These are phyloP conservation scores for Adansonia rubrostipa DNA, from an alignment of 441 rosid species.

Conservation along the genomic window DNA sequence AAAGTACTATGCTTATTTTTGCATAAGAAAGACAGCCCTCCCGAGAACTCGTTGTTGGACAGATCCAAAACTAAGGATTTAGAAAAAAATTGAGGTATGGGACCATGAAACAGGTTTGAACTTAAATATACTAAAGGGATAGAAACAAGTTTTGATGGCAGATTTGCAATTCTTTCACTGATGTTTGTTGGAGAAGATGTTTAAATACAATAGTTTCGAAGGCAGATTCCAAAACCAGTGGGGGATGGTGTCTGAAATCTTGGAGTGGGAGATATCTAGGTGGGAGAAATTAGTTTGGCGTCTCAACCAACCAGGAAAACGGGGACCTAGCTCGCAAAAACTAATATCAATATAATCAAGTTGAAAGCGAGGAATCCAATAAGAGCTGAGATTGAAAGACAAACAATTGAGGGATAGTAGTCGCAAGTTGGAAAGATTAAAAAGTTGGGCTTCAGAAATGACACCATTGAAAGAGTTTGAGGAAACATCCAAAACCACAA, in stretches of 20 bases:
- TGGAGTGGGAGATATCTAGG: constrained; percentile 16
- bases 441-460: background rate
- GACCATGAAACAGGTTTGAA: background rate
- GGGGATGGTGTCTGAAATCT: constrained; percentile 4
- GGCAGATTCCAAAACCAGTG: constrained; percentile 3
- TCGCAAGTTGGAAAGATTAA: background rate
- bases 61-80: background rate
- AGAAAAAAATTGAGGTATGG: background rate
- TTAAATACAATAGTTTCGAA: background rate
- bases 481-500: background rate
- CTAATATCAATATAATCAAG: background rate
- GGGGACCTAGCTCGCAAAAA: background rate
- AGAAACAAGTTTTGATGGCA: background rate
- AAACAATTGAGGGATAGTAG: background rate
- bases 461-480: background rate
- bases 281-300: constrained; percentile 7
- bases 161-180: background rate
- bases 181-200: constrained; percentile 8
- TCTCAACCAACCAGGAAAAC: background rate
- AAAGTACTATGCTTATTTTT: background rate
- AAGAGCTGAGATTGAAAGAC: background rate
- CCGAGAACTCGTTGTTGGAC: background rate
- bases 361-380: background rate
- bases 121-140: background rate
- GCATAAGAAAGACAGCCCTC: constrained; percentile 24